phyloP scores from a whole-genome alignment of 495 filamentous ascomycete species.

The Mycothermus thermophilus region DNA sequence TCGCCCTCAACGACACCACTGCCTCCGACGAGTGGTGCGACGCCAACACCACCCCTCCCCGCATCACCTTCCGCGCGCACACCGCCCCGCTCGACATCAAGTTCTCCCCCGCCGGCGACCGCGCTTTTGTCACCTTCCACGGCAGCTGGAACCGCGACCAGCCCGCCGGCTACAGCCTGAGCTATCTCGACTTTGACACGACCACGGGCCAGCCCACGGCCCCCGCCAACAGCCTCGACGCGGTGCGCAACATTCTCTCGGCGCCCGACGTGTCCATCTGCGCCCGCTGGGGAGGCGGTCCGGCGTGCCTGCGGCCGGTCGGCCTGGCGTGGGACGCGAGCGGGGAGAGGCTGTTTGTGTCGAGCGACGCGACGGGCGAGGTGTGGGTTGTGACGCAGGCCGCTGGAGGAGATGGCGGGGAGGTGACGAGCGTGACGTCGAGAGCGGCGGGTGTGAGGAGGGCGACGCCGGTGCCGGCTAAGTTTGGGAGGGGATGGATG shows the following conservation, averaged over 20 bases:
- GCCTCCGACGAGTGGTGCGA: slow-evolving; percentile 35
- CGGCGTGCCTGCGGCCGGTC: slow-evolving; percentile 40
- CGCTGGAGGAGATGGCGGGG: slow-evolving; percentile 1
- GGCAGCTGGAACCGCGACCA: slow-evolving; percentile 39
- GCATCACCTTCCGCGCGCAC: slow-evolving; percentile 40
- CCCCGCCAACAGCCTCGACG: slow-evolving; percentile 23
- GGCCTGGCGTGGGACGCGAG: slow-evolving; percentile 36
- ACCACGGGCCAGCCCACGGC: slow-evolving; percentile 29
- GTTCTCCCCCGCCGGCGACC: slow-evolving; percentile 24
- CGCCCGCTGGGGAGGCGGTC: background rate
- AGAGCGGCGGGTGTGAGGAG: background rate
- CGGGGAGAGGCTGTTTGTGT: slow-evolving; percentile 38
- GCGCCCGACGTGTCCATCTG: slow-evolving; percentile 1
- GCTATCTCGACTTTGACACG: slow-evolving; percentile 27
- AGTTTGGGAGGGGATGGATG: too few relatives aligned
- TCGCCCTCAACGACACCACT: slow-evolving; percentile 28
- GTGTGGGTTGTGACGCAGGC: slow-evolving; percentile 43
- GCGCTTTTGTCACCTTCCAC: slow-evolving; percentile 30
- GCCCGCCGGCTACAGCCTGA: slow-evolving; percentile 44
- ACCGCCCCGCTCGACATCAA: slow-evolving; percentile 42
- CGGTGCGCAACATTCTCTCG: slow-evolving; percentile 34
- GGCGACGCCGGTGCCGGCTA: background rate
- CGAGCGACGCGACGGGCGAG: slow-evolving; percentile 44
- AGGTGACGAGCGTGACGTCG: background rate
- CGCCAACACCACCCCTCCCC: slow-evolving; percentile 23